Evolutionary conservation across 2,329 filamentous ascomycete genomes (phyloP).

Genomic region (Cyclaneusma minus): DNA sequence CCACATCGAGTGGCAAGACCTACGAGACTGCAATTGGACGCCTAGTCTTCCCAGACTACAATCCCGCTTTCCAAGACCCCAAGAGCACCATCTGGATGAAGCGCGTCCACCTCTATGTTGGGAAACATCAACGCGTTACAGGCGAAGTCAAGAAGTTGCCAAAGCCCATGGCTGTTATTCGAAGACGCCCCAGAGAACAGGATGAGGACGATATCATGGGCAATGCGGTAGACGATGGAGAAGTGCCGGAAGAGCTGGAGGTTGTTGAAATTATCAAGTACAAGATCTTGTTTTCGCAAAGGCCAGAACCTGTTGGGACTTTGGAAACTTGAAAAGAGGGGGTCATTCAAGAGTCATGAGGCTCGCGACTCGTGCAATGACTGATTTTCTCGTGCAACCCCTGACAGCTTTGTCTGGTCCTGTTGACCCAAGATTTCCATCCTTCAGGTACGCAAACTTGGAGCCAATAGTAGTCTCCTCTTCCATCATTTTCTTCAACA

Average conservation of each 20-base stretch:
- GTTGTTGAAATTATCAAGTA: constrained; percentile 76
- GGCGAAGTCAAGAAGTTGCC: constrained; percentile 82
- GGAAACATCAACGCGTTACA: constrained; percentile 72
- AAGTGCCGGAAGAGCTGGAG: constrained; percentile 45
- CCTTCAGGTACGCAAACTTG: too few relatives aligned
- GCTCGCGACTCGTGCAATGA: too few relatives aligned
- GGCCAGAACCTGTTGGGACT: constrained; percentile 71
- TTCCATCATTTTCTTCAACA: too few relatives aligned
- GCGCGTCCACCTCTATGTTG: constrained; percentile 74
- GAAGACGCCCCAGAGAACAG: constrained; percentile 26
- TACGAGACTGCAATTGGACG: constrained; percentile 47
- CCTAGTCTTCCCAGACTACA: constrained; percentile 65
- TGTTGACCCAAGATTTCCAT: too few relatives aligned
- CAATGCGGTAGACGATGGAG: constrained; percentile 14
- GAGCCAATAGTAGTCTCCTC: too few relatives aligned
- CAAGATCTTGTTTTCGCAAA: constrained; percentile 69
- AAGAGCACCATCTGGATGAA: constrained; percentile 72
- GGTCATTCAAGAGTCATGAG: too few relatives aligned
- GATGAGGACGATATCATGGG: constrained; percentile 2
- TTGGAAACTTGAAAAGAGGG: too few relatives aligned
- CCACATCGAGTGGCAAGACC: constrained; percentile 16
- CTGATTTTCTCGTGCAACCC: too few relatives aligned
- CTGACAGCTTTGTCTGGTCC: too few relatives aligned
- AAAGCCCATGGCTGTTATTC: constrained; percentile 65
- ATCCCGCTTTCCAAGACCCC: constrained; percentile 28